phyloP scores from a whole-genome alignment of 768 basidiomycete genomes.

The Boletus reticuloceps region DNA sequence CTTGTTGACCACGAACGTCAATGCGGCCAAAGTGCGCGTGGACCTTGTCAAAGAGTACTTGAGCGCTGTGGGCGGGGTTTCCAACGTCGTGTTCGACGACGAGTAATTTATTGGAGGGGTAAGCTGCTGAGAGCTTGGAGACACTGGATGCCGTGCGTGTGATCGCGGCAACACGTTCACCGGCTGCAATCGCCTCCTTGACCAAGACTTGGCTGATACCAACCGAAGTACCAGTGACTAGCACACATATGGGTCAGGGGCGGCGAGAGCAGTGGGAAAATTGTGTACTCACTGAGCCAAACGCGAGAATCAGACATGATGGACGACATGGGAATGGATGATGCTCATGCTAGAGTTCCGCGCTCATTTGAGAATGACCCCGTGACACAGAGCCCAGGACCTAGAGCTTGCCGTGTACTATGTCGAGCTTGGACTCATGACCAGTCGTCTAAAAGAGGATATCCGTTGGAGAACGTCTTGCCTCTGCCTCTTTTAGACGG shows the following conservation, averaged over 20 bases:
- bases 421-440: no score
- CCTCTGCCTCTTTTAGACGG: no score
- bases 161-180: slow-evolving; percentile 29
- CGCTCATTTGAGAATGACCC: no score
- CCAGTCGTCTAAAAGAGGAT: no score
- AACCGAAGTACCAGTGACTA: slow-evolving; percentile 42
- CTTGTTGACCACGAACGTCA: slow-evolving; percentile 36
- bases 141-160: slow-evolving; percentile 25
- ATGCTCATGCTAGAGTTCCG: background rate
- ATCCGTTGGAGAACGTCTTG: no score
- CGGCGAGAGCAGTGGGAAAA: background rate
- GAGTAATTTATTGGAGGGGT: slow-evolving; percentile 22
- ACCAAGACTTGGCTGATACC: slow-evolving; percentile 39
- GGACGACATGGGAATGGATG: background rate
- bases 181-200: slow-evolving; percentile 23
- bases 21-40: slow-evolving; percentile 28
- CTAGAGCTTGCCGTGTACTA: no score
- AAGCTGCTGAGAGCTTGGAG: slow-evolving; percentile 11
- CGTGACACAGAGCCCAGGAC: no score
- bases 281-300: slow-evolving; percentile 18
- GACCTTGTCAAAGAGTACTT: slow-evolving; percentile 21
- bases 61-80: slow-evolving; percentile 13
- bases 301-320: slow-evolving; percentile 22
- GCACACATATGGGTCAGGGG: background rate
- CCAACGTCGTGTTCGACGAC: slow-evolving; percentile 31